phyloP scores from a whole-genome alignment of 768 basidiomycete genomes.

The Russula ochroleuca region DNA sequence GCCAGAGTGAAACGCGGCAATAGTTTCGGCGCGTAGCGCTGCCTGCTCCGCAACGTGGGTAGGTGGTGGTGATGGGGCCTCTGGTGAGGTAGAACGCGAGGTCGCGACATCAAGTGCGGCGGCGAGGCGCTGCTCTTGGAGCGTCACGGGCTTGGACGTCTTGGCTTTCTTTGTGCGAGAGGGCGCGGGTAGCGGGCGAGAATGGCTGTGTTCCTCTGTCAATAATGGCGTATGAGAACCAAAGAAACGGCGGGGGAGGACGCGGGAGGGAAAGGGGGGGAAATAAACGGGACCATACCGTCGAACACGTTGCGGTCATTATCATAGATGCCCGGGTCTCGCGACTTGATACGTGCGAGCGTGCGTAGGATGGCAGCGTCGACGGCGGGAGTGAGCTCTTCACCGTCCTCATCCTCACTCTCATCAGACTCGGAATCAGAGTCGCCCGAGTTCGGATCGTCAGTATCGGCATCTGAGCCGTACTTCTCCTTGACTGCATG shows the following conservation, averaged over 20 bases:
- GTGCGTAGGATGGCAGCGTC: constrained; percentile 94
- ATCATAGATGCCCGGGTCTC: constrained; percentile 84
- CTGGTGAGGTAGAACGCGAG: constrained; percentile 47
- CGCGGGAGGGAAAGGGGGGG: background rate
- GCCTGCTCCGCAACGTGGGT: constrained; percentile 80
- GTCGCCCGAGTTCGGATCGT: constrained; percentile 39
- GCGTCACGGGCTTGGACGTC: constrained; percentile 67
- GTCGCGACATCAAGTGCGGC: constrained; percentile 54
- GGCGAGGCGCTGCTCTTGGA: constrained; percentile 68
- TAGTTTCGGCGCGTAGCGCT: constrained; percentile 72
- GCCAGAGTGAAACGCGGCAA: constrained; percentile 69
- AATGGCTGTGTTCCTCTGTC: constrained; percentile 62
- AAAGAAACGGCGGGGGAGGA: no score
- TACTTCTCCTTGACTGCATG: constrained; percentile 82
- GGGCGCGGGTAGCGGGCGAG: constrained; percentile 36
- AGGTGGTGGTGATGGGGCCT: constrained; percentile 44
- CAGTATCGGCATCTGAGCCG: constrained; percentile 63
- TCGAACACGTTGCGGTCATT: constrained; percentile 66
- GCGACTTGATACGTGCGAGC: constrained; percentile 74
- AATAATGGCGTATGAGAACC: background rate
- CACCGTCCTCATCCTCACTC: constrained; percentile 90
- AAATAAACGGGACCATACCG: constrained; percentile 43
- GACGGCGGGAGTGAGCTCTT: constrained; percentile 87
- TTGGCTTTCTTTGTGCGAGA: constrained; percentile 44
- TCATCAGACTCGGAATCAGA: constrained; percentile 72